Evolutionary conservation across 768 basidiomycete genomes (phyloP).

Genomic region (Lactifluus hygrophoroides): DNA sequence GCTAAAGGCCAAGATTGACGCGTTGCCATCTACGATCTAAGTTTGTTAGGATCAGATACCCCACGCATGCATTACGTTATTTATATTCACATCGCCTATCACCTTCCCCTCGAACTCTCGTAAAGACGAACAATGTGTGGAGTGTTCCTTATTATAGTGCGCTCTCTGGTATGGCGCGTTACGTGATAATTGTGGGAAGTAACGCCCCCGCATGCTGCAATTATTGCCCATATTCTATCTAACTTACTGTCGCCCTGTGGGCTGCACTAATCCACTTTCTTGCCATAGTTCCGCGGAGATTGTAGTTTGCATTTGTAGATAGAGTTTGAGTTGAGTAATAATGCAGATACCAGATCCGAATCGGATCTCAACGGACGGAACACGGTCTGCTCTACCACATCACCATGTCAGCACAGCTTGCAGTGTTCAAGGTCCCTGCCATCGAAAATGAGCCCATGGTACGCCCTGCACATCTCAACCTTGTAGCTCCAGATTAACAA

Average conservation of each 20-base stretch:
- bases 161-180: neutral
- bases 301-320: too few relatives aligned
- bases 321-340: neutral
- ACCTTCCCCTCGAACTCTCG: neutral
- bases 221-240: too few relatives aligned
- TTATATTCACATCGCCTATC: neutral
- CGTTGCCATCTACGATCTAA: constrained; percentile 38
- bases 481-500: too few relatives aligned
- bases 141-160: neutral
- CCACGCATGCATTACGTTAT: neutral
- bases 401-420: constrained; percentile 55
- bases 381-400: constrained; percentile 23
- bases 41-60: neutral
- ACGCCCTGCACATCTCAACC: constrained; percentile 20
- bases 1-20: constrained; percentile 52
- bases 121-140: neutral
- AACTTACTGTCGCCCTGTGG: too few relatives aligned
- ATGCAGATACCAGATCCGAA: neutral
- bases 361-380: constrained; percentile 8
- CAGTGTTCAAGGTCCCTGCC: constrained; percentile 74
- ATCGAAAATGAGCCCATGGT: constrained; percentile 96
- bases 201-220: too few relatives aligned
- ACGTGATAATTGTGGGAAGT: too few relatives aligned
- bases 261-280: too few relatives aligned
- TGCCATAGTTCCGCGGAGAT: too few relatives aligned